Evolutionary conservation across 2,329 filamentous ascomycete genomes (phyloP).

Genomic region (Calonectria pseudoreteaudii): DNA sequence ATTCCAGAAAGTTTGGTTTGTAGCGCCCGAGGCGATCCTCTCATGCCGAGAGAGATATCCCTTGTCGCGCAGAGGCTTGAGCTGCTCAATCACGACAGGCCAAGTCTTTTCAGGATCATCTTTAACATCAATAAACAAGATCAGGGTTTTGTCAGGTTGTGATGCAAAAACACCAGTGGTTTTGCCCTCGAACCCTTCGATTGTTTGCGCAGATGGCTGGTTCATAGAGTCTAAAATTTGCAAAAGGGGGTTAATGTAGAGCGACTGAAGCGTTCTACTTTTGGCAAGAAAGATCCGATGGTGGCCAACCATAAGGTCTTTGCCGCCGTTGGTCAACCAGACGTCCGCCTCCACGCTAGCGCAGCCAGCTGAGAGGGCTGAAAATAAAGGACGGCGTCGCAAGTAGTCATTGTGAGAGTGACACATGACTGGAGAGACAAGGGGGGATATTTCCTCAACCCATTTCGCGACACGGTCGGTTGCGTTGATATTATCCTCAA

Average conservation of each 20-base stretch:
- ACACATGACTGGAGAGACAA: constrained; percentile 35
- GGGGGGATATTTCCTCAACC: constrained; percentile 29
- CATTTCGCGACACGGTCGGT: constrained; percentile 30
- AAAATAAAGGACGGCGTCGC: constrained; percentile 71
- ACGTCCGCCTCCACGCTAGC: constrained; percentile 76
- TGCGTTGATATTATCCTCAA: constrained; percentile 22
- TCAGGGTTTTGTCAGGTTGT: constrained; percentile 63
- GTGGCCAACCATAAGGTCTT: constrained; percentile 72
- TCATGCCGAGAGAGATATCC: constrained; percentile 67
- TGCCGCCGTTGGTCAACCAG: constrained; percentile 64
- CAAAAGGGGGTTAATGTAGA: constrained; percentile 75
- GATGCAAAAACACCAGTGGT: constrained; percentile 66
- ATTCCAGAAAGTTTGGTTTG: constrained; percentile 49
- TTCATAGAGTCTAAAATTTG: constrained; percentile 62
- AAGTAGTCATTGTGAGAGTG: constrained; percentile 80
- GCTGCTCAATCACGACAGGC: constrained; percentile 44
- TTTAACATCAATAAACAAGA: constrained; percentile 78
- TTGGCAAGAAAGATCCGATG: constrained; percentile 59
- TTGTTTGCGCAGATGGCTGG: not conserved
- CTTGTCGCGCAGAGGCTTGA: constrained; percentile 68
- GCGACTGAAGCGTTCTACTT: constrained; percentile 65
- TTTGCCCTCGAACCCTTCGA: not conserved
- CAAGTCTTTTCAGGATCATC: constrained; percentile 46
- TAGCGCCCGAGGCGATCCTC: constrained; percentile 48
- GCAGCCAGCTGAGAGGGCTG: constrained; percentile 69